phyloP scores from a whole-genome alignment of 2,329 filamentous ascomycete species.

The Paracamarosporium sp. region DNA sequence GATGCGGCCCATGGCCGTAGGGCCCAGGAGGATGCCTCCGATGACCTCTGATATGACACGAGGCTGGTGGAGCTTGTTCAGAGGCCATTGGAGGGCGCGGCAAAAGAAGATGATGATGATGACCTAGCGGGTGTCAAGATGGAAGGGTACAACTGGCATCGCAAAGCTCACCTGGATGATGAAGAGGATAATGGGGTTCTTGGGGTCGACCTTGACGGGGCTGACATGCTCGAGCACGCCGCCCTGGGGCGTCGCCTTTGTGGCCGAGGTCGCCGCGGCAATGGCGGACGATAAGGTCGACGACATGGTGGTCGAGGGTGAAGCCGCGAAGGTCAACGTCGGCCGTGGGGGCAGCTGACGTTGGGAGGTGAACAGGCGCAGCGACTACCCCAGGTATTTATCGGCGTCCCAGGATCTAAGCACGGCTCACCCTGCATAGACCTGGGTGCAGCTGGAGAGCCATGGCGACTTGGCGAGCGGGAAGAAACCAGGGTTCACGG shows the following conservation, averaged over 20 bases:
- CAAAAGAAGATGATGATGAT: constrained; percentile 78
- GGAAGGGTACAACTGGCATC: not conserved
- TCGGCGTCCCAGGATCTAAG: not conserved
- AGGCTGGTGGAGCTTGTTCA: constrained; percentile 78
- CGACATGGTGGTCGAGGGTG: constrained; percentile 24
- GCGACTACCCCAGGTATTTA: constrained; percentile 4
- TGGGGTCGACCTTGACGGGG: constrained; percentile 71
- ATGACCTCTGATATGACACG: constrained; percentile 86
- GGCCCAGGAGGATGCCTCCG: constrained; percentile 83
- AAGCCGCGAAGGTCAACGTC: not conserved
- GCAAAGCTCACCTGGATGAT: constrained; percentile 70
- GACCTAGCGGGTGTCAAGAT: constrained; percentile 55
- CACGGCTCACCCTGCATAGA: not conserved
- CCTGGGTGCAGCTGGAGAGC: not conserved
- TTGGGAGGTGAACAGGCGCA: not conserved
- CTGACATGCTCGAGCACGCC: constrained; percentile 76
- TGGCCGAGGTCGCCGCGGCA: constrained; percentile 22
- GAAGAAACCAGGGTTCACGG: constrained; percentile 2
- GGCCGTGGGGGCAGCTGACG: not conserved
- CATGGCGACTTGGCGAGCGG: constrained; percentile 1
- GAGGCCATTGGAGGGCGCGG: constrained; percentile 75
- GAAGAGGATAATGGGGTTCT: constrained; percentile 76
- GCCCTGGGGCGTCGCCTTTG: constrained; percentile 59
- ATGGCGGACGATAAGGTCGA: constrained; percentile 30
- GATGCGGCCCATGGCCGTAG: constrained; percentile 86